Conservation (phyloP, 2,329 filamentous ascomycete species). For the Fusarium coffeatum region DNA sequence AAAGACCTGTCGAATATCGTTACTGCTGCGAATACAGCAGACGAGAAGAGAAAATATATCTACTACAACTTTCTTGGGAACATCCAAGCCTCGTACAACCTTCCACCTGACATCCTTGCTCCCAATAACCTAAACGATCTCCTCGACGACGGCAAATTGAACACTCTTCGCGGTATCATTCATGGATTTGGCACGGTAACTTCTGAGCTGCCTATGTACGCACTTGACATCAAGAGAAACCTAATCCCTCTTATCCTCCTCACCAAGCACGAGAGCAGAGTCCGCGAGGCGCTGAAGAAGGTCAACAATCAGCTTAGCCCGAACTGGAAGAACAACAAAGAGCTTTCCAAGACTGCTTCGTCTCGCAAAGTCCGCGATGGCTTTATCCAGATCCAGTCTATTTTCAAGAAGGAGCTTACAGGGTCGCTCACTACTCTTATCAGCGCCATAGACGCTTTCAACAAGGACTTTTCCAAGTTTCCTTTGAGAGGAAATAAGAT, state of each 20-base stretch:
- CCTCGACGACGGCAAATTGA: background rate
- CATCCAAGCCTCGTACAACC: slow-evolving; percentile 5
- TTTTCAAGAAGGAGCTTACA: slow-evolving; percentile 13
- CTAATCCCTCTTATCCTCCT: slow-evolving; percentile 14
- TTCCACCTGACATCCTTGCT: background rate
- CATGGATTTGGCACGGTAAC: slow-evolving; percentile 19
- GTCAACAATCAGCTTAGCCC: slow-evolving; percentile 22
- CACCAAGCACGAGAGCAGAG: slow-evolving; percentile 16
- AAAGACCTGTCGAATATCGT: slow-evolving; percentile 20
- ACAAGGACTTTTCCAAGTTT: slow-evolving; percentile 23
- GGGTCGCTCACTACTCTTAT: background rate
- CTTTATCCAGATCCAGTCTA: slow-evolving; percentile 16
- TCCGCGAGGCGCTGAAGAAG: background rate
- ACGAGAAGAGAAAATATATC: slow-evolving; percentile 13
- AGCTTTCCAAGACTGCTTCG: slow-evolving; percentile 20
- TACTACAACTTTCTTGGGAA: slow-evolving; percentile 16
- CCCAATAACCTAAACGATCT: slow-evolving; percentile 5
- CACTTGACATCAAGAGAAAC: slow-evolving; percentile 19
- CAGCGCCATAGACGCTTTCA: slow-evolving; percentile 16
- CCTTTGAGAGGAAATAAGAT: slow-evolving; percentile 24
- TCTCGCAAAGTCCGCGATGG: slow-evolving; percentile 31
- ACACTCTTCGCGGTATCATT: slow-evolving; percentile 19
- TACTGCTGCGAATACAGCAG: background rate
- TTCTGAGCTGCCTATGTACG: slow-evolving; percentile 12
- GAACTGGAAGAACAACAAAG: slow-evolving; percentile 32